Base-by-base conservation (phyloP, 768 basidiomycete genomes). In the Agaricus blazei region DNA sequence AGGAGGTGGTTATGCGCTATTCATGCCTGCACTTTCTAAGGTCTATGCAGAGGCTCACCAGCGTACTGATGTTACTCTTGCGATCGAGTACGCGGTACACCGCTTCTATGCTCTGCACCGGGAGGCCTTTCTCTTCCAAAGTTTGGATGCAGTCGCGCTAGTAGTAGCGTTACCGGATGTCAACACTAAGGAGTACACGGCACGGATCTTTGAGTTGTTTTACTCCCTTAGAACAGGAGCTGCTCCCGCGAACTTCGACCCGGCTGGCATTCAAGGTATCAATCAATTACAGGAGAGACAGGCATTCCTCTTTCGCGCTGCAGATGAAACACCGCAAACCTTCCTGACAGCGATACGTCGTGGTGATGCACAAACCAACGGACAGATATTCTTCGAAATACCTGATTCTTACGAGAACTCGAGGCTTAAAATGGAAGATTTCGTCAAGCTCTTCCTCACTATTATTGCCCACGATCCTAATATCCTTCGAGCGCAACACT, bases 381-480 rank as follows among this genome's bases (percentile, higher is more conserved):
- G 65, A 15, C 72, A 73, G 44, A 66, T 77, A 42, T 70, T 75
- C 2, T 65, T 79, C 40, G 71, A 76, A 27, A 68, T 83, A 48
- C 82, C 81, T 3, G 81, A 84, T 29, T 77, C 85, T 65, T 84
- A 83, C 58, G 84, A 85, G 64, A 72, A 76, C 19, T 75, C 74
- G 56, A 70, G 74, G 3, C 74, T 92, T 12, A 72, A 72, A 19
- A 72, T 86, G 62, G 85, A 86, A 57, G 75, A 90, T 62, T 74
- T 90, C 26, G 80, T 88, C 28, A 80, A 83, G 14, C 74, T 92
- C 7, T 83, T 90, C 64, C 74, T 90, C 29, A 91, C 89, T 1
- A 84, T 92, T 56, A 88, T 92, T 52, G 88, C 87, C 5, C 85
- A 90, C 59, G 84, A 90, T 64, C 76, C 84, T 14, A 74, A 78